Conservation (phyloP, 257 asterid genomes). For the Oldenlandia corymbosa region DNA sequence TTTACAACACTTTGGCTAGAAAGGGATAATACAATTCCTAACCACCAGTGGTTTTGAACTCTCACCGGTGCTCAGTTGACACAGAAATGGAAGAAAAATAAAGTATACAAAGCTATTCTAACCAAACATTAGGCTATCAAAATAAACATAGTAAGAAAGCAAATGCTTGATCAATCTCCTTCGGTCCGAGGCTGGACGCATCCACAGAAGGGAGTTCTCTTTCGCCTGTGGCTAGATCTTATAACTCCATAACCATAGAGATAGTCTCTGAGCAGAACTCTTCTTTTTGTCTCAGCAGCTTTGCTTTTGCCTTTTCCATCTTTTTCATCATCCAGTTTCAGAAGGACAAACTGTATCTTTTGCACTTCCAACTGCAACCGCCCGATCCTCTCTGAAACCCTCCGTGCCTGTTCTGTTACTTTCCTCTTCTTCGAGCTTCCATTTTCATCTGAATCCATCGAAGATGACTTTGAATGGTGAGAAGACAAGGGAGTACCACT, state of each 20-base stretch:
- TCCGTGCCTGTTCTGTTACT: slow-evolving; percentile 44
- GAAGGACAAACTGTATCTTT: slow-evolving; percentile 46
- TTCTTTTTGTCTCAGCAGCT: slow-evolving; percentile 32
- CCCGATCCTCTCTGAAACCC: slow-evolving; percentile 46
- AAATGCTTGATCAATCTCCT: slow-evolving; percentile 27
- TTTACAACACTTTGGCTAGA: slow-evolving; percentile 19
- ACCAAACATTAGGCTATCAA: not conserved
- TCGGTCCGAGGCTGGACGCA: slow-evolving; percentile 40
- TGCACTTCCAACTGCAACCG: slow-evolving; percentile 51
- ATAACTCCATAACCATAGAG: slow-evolving; percentile 32
- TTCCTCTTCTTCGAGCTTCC: slow-evolving; percentile 50
- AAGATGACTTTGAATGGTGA: slow-evolving; percentile 43
- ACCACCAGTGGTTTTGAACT: slow-evolving; percentile 5
- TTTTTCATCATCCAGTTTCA: slow-evolving; percentile 34
- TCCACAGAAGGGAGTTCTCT: slow-evolving; percentile 37
- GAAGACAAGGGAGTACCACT: slow-evolving; percentile 34
- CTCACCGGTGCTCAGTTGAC: not conserved
- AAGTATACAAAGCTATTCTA: slow-evolving; percentile 16
- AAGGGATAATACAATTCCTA: not conserved
- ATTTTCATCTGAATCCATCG: slow-evolving; percentile 62
- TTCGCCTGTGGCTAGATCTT: slow-evolving; percentile 24
- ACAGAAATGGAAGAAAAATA: not conserved
- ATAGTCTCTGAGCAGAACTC: slow-evolving; percentile 41
- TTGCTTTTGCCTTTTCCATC: slow-evolving; percentile 27
- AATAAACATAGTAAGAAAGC: not conserved